phyloP scores from a whole-genome alignment of 257 asterid species.

The Fraxinus excelsior region DNA sequence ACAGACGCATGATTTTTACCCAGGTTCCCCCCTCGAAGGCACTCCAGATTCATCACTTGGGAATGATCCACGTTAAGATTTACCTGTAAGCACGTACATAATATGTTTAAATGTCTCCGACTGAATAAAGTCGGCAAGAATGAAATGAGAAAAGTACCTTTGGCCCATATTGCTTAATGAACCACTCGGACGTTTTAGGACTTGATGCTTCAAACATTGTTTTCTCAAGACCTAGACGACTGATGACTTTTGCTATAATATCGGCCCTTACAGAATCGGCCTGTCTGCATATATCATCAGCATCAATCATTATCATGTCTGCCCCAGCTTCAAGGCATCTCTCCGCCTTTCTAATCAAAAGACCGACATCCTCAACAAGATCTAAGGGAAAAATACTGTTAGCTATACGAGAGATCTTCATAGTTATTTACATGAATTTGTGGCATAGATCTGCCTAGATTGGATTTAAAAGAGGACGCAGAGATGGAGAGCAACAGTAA shows the following conservation, averaged over 20 bases:
- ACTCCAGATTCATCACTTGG: constrained; percentile 90
- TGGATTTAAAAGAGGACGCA: background rate
- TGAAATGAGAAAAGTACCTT: constrained; percentile 42
- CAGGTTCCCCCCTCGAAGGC: constrained; percentile 82
- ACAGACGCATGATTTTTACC: constrained; percentile 76
- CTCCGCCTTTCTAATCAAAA: constrained; percentile 84
- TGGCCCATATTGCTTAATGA: constrained; percentile 85
- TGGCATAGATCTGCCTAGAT: background rate
- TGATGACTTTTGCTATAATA: constrained; percentile 71
- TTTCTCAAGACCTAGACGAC: constrained; percentile 88
- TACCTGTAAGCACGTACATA: constrained; percentile 48
- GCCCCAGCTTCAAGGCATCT: constrained; percentile 99
- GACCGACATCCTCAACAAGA: constrained; percentile 84
- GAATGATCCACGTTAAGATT: constrained; percentile 91
- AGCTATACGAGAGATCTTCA: background rate
- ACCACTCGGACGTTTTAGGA: constrained; percentile 84
- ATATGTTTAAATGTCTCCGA: constrained; percentile 10
- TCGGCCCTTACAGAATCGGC: constrained; percentile 79
- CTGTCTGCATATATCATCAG: constrained; percentile 72
- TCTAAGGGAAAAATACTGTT: constrained; percentile 46
- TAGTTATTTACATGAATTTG: background rate
- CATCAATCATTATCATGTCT: constrained; percentile 93
- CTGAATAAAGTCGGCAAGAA: background rate
- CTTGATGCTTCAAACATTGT: constrained; percentile 95
- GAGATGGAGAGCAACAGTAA: background rate